Conservation (phyloP, 257 asterid genomes). For the Misopates orontium region DNA sequence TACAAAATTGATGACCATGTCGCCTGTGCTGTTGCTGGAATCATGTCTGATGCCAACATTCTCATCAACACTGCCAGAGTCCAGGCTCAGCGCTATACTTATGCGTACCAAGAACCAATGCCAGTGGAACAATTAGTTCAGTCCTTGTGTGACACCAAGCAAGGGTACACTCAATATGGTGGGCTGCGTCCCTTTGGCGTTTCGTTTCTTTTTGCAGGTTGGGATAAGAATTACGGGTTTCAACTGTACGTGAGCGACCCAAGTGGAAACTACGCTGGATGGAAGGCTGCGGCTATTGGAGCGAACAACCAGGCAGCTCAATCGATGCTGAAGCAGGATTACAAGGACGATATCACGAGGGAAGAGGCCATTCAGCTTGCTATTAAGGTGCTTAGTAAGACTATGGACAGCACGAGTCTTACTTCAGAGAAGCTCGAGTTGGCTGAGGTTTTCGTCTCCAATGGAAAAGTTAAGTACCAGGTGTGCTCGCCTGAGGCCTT, state of each 20-base stretch:
- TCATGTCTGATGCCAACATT: slow-evolving; percentile 95
- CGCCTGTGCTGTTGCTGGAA: slow-evolving; percentile 95
- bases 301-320: slow-evolving; percentile 95
- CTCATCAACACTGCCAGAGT: slow-evolving; percentile 90
- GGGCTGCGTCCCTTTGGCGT: slow-evolving; percentile 97
- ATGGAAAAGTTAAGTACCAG: slow-evolving; percentile 75
- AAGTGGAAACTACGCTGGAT: slow-evolving; percentile 90
- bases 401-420: slow-evolving; percentile 94
- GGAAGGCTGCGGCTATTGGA: slow-evolving; percentile 96
- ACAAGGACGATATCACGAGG: slow-evolving; percentile 79
- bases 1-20: slow-evolving; percentile 95
- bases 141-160: slow-evolving; percentile 89
- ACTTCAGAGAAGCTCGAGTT: slow-evolving; percentile 90
- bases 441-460: slow-evolving; percentile 72
- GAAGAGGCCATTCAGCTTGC: slow-evolving; percentile 85
- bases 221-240: slow-evolving; percentile 91
- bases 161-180: slow-evolving; percentile 92
- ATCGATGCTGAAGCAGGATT: slow-evolving; percentile 90
- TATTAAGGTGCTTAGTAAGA: slow-evolving; percentile 84
- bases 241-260: slow-evolving; percentile 98
- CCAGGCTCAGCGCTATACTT: slow-evolving; percentile 90
- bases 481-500: slow-evolving; percentile 66
- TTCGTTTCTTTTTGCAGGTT: slow-evolving; percentile 90
- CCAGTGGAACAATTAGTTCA: slow-evolving; percentile 95
- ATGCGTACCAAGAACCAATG: slow-evolving; percentile 85